These are phyloP conservation scores for Drechslerella stenobrocha DNA, from an alignment of 2,329 filamentous ascomycete species.

Conservation along the genomic window DNA sequence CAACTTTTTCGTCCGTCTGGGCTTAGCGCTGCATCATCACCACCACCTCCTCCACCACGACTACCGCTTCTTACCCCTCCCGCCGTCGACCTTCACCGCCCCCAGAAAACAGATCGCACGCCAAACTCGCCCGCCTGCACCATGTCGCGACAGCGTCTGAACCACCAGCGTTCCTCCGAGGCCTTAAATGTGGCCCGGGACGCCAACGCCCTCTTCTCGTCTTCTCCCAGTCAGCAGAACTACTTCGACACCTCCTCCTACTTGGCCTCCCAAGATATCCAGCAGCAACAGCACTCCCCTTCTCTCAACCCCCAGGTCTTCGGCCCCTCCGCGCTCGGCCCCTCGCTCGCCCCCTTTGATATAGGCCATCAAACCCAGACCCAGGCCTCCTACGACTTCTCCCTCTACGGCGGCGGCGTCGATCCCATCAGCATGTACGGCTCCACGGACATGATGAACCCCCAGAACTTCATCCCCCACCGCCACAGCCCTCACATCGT, in stretches of 20 bases:
- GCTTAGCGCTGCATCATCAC: slow-evolving; percentile 16
- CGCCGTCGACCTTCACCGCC: slow-evolving; percentile 29
- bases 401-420: slow-evolving; percentile 44
- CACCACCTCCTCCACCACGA: no score
- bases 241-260: slow-evolving; percentile 40
- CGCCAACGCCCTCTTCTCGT: slow-evolving; percentile 35
- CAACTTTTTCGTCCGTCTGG: not conserved
- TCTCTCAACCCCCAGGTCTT: slow-evolving; percentile 44
- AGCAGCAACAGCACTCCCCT: slow-evolving; percentile 36
- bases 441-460: slow-evolving; percentile 47
- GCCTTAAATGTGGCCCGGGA: slow-evolving; percentile 47
- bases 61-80: slow-evolving; percentile 21
- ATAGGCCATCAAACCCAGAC: slow-evolving; percentile 21
- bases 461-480: slow-evolving; percentile 33
- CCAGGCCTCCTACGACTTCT: slow-evolving; percentile 42
- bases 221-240: slow-evolving; percentile 21
- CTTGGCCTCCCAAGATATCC: slow-evolving; percentile 35
- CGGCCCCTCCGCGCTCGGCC: no score
- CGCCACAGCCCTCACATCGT: slow-evolving; percentile 42
- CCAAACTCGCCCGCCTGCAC: slow-evolving; percentile 14
- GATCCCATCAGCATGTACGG: slow-evolving; percentile 41
- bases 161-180: slow-evolving; percentile 44
- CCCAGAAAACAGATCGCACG: slow-evolving; percentile 30
- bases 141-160: slow-evolving; percentile 48
- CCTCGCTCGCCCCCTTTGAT: slow-evolving; percentile 25